These are phyloP conservation scores for Sporothrix sp. DNA, from an alignment of 2,329 filamentous ascomycete species.

Conservation along the genomic window DNA sequence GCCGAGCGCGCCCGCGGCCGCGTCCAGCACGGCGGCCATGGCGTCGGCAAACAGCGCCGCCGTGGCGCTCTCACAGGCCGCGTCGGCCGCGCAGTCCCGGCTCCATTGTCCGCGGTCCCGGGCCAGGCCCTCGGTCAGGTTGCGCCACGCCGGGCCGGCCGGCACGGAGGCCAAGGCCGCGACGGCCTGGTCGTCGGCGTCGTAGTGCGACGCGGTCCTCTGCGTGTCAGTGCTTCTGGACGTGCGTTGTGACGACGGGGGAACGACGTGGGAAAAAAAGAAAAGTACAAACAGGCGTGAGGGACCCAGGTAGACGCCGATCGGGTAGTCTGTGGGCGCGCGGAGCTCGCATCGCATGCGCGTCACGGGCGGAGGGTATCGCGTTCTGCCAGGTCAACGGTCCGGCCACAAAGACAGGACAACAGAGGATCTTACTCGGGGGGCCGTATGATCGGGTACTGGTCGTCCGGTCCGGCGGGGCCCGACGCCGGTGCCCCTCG, in stretches of 20 bases:
- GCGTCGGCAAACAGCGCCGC: neutral
- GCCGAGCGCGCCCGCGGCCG: neutral
- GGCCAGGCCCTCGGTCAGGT: neutral
- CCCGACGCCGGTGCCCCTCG: neutral
- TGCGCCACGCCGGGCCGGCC: slow-evolving; percentile 6
- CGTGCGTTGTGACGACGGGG: neutral
- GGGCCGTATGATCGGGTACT: neutral
- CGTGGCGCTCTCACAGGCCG: neutral
- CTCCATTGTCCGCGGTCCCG: neutral
- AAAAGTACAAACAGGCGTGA: neutral
- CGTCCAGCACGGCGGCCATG: neutral
- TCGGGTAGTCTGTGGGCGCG: neutral
- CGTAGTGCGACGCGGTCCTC: slow-evolving; percentile 4
- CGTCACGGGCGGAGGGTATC: neutral
- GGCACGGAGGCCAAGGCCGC: neutral
- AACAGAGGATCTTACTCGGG: neutral
- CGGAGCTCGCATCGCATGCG: neutral
- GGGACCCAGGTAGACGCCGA: slow-evolving; percentile 7
- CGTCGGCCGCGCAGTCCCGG: neutral
- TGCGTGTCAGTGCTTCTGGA: neutral
- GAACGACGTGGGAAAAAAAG: no score
- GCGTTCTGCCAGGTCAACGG: slow-evolving; percentile 1
- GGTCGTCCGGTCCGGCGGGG: neutral
- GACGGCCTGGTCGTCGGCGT: slow-evolving; percentile 1
- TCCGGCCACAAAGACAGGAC: neutral